phyloP scores from a whole-genome alignment of 2,329 filamentous ascomycete genomes.

The Colletotrichum chrysophilum region DNA sequence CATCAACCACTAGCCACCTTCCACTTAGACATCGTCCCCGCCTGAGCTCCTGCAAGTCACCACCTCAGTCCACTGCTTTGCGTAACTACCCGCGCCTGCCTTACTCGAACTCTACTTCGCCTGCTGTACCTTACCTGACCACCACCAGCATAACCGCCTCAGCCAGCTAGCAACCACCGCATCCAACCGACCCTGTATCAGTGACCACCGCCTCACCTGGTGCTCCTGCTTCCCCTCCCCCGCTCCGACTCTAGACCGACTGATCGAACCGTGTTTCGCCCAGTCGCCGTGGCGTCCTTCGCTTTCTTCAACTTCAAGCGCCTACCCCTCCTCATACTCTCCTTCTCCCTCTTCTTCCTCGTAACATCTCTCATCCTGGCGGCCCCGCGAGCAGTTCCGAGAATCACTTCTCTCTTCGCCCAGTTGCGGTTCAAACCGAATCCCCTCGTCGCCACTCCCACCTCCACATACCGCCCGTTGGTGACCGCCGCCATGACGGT shows the following conservation, averaged over 20 bases:
- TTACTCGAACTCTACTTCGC: neutral
- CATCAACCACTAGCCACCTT: neutral
- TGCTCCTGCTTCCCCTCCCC: conserved; percentile 7
- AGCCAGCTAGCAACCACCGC: neutral
- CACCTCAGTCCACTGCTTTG: conserved; percentile 8
- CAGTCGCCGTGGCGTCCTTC: conserved; percentile 43
- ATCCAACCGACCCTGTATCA: conserved; percentile 2
- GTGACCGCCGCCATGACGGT: conserved; percentile 65
- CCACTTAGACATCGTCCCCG: conserved; percentile 2
- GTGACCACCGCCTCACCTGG: conserved; percentile 2
- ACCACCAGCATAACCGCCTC: neutral
- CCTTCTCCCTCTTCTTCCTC: conserved; percentile 62
- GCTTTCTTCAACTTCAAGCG: conserved; percentile 22
- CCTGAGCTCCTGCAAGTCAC: conserved; percentile 8
- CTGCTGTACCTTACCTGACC: neutral
- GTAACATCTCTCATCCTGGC: conserved; percentile 69
- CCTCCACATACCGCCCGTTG: conserved; percentile 35
- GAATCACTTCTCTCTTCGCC: conserved; percentile 62
- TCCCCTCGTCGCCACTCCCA: conserved; percentile 28
- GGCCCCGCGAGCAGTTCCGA: conserved; percentile 61
- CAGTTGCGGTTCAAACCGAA: conserved; percentile 53
- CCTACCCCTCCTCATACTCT: conserved; percentile 43
- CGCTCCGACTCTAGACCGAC: conserved; percentile 15
- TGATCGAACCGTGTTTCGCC: conserved; percentile 4
- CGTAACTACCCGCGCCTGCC: neutral